Conservation (phyloP, 2,329 filamentous ascomycete genomes). For the Sphaerulina musiva region DNA sequence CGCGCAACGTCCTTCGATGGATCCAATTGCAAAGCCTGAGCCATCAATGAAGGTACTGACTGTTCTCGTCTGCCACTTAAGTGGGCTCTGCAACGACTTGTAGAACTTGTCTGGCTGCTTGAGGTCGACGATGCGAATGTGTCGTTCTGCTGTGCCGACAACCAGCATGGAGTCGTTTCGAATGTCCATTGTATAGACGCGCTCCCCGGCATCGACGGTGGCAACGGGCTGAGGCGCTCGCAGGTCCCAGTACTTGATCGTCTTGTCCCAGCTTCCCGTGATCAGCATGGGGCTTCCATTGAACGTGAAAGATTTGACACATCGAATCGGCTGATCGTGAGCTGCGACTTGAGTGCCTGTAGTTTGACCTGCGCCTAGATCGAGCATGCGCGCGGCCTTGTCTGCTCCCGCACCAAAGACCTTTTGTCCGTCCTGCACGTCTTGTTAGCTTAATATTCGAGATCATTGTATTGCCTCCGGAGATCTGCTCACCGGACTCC, state of each 20-base stretch:
- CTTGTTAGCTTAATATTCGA: neutral
- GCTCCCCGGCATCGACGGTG: constrained; percentile 62
- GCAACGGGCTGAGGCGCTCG: constrained; percentile 60
- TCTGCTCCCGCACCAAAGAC: constrained; percentile 82
- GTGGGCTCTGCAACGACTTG: constrained; percentile 89
- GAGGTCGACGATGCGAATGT: constrained; percentile 92
- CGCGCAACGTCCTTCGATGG: constrained; percentile 92
- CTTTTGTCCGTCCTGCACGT: constrained; percentile 78
- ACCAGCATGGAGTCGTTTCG: constrained; percentile 70
- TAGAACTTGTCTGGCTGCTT: constrained; percentile 84
- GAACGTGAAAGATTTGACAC: constrained; percentile 57
- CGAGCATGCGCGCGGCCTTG: constrained; percentile 82
- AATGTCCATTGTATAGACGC: constrained; percentile 87
- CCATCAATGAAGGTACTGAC: constrained; percentile 93
- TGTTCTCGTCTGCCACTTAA: constrained; percentile 97
- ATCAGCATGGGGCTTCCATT: constrained; percentile 73
- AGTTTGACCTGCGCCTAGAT: constrained; percentile 56
- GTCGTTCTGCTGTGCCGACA: constrained; percentile 85
- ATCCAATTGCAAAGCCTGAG: constrained; percentile 86
- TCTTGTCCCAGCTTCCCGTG: constrained; percentile 90
- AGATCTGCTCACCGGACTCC: constrained; percentile 65
- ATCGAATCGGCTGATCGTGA: constrained; percentile 76
- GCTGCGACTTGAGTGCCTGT: constrained; percentile 61
- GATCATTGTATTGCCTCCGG: neutral
- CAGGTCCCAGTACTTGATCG: constrained; percentile 82